These are phyloP conservation scores for Murraya koenigii DNA, from an alignment of 345 rosid species.

Conservation along the genomic window DNA sequence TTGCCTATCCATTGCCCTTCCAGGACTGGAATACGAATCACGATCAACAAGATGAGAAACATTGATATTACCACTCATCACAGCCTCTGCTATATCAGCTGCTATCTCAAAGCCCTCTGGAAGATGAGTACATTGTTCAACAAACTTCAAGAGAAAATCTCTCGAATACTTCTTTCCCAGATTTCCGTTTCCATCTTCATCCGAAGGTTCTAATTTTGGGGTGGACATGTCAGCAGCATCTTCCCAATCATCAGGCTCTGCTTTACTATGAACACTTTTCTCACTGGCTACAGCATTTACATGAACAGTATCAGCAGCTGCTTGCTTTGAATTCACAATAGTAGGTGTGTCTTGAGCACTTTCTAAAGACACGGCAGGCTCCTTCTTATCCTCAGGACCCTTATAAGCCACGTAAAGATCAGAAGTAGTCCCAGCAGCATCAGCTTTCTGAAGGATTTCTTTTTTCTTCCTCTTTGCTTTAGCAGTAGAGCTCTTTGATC, in stretches of 20 bases:
- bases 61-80: constrained; percentile 36
- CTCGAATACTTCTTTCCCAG: constrained; percentile 79
- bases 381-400: constrained; percentile 85
- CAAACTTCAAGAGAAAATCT: constrained; percentile 83
- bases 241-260: constrained; percentile 96
- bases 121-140: constrained; percentile 62
- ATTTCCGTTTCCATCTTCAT: constrained; percentile 38
- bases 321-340: constrained; percentile 35
- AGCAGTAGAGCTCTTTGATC: constrained; percentile 38
- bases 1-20: constrained; percentile 64
- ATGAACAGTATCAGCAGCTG: constrained; percentile 26
- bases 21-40: constrained; percentile 55
- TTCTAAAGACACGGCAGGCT: constrained; percentile 27
- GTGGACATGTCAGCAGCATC: constrained; percentile 89
- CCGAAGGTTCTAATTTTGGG: constrained; percentile 63
- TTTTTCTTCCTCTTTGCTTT: constrained; percentile 57
- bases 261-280: constrained; percentile 39
- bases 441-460: constrained; percentile 83
- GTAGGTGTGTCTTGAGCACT: constrained; percentile 25
- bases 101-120: constrained; percentile 59
- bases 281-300: constrained; percentile 30
- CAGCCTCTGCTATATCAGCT: constrained; percentile 45
- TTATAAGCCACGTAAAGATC: constrained; percentile 92
- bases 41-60: constrained; percentile 46
- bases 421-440: constrained; percentile 81